Percentiles rank a stretch among this genome's conserved stretches.
Conservation (phyloP, 129 eudicot genomes). For the Silybum marianum region DNA sequence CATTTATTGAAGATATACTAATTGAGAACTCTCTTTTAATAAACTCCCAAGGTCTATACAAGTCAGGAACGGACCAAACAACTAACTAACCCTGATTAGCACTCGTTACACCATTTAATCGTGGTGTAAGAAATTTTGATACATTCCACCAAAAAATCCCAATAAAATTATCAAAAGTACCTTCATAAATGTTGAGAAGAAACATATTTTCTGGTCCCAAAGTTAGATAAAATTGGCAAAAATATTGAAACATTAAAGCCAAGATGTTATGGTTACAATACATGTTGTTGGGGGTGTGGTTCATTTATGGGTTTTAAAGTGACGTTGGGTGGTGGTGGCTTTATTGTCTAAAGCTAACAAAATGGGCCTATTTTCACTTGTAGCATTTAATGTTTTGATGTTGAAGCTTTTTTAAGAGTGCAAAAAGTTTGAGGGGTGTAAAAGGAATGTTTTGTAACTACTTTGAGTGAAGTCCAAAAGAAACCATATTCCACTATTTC, state of each 20-base stretch:
- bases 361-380: slow-evolving; percentile 30
- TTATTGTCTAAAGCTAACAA: slow-evolving; percentile 37
- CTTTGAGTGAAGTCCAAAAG: slow-evolving; percentile 24
- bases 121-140: background rate
- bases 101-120: background rate
- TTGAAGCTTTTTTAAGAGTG: slow-evolving; percentile 12
- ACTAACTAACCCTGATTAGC: background rate
- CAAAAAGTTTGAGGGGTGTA: slow-evolving; percentile 26
- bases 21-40: background rate
- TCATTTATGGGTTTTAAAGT: slow-evolving; percentile 28
- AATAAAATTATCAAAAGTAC: background rate
- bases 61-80: too few species aligned
- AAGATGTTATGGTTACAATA: slow-evolving; percentile 21
- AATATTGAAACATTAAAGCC: slow-evolving; percentile 24
- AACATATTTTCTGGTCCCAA: slow-evolving; percentile 4
- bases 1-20: background rate
- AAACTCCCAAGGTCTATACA: too few species aligned
- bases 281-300: slow-evolving; percentile 22
- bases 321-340: slow-evolving; percentile 34
- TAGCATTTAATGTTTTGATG: slow-evolving; percentile 25
- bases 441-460: slow-evolving; percentile 21
- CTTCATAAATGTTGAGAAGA: background rate
- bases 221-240: slow-evolving; percentile 24
- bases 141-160: background rate
- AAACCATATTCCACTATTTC: background rate